phyloP scores from a whole-genome alignment of 2,329 filamentous ascomycete genomes.

The Fonsecaea multimorphosa region DNA sequence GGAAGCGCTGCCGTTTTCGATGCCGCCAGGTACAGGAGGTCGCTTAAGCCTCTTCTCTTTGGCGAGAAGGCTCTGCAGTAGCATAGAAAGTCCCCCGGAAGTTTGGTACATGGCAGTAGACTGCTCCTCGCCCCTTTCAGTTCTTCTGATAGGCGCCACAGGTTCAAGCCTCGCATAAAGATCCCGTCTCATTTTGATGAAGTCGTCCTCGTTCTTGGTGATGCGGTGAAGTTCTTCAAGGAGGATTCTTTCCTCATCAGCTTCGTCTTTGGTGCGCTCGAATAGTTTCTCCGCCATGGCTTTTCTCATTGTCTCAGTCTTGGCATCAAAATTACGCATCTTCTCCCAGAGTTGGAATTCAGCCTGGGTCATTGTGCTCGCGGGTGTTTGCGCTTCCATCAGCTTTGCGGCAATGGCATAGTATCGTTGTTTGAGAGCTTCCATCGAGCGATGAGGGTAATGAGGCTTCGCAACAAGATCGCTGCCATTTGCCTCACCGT shows the following conservation, averaged over 20 bases:
- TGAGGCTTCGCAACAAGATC: constrained; percentile 36
- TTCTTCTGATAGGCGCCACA: constrained; percentile 72
- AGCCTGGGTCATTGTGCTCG: constrained; percentile 82
- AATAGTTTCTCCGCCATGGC: constrained; percentile 81
- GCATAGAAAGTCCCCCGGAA: constrained; percentile 76
- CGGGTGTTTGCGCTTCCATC: constrained; percentile 78
- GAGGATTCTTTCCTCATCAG: constrained; percentile 87
- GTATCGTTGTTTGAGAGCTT: constrained; percentile 90
- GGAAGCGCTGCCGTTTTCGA: constrained; percentile 58
- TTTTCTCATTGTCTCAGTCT: constrained; percentile 80
- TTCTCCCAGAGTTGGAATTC: constrained; percentile 84
- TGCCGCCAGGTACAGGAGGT: constrained; percentile 69
- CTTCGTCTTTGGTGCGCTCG: constrained; percentile 81
- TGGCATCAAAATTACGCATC: constrained; percentile 84
- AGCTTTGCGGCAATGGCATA: constrained; percentile 84
- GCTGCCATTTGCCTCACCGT: constrained; percentile 45
- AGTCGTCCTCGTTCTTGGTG: constrained; percentile 79
- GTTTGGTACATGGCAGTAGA: constrained; percentile 71
- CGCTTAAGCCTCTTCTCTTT: constrained; percentile 91
- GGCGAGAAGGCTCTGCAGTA: constrained; percentile 81
- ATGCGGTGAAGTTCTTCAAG: constrained; percentile 92
- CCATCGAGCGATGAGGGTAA: constrained; percentile 69
- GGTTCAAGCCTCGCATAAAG: constrained; percentile 87
- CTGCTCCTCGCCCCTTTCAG: constrained; percentile 47
- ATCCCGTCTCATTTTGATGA: constrained; percentile 87